Evolutionary conservation across 148 eudicot species (phyloP), one percentile per base, ranked within the genome.

Genomic region (Arbutus unedo): DNA sequence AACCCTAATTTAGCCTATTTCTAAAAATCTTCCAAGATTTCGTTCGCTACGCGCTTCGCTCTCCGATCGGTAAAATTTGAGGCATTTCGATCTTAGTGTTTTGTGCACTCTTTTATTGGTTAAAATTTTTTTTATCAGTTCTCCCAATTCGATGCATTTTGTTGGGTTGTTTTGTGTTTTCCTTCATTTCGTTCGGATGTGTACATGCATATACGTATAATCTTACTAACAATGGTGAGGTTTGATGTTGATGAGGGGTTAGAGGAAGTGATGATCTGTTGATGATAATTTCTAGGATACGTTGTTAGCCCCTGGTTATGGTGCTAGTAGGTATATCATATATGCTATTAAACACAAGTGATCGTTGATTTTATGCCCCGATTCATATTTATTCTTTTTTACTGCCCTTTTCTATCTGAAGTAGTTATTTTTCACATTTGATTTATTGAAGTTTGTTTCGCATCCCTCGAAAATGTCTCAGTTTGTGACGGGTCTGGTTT

Each of bases 41-140:
- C 83, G 83, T 72, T 15, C 83, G 74, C 21, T 10, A 9, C 43
- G 51, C 68, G 77, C 53, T 68, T 70, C 67, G 9, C 50, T 55
- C 83, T 8, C 48, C 67, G 83, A 81, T 81, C 51, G 83, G 83
- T 81, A 81, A 49, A 18, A 19, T 67, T 31, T 11, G 8, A 57
- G 3, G 44, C 78, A 75, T 23, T 75, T 75, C 59, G 78, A 75
- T 51, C 31, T 74, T 47, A 19, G 6, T 10, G 6, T 21, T 48
- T 48, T 10, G 11, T 4, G 14, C 19, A 45, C 77, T 73, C 9
- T 44, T 49, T 44, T 71, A 19, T 47, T 14, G 16, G 3, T 75
- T 18, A 25, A 50, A 51, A 23, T 50, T 51, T 9, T 31, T 9
- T 51, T 25, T 57, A 16, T 75, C 50, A 25, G 23, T 75, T 51